Base-by-base conservation (phyloP, 73 alveolate species). In the Paramecium primaurelia region DNA sequence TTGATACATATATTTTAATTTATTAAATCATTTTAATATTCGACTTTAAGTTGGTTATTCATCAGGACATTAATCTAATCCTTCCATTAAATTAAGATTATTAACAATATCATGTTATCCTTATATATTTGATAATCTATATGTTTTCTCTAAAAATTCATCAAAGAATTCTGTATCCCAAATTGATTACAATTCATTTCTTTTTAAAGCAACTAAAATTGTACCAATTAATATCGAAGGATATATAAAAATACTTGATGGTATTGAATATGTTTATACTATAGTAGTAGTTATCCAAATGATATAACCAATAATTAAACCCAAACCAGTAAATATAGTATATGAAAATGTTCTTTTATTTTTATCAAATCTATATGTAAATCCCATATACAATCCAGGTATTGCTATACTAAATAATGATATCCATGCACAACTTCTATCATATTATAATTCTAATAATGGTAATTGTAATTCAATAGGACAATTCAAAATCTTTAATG, bases 401-500 rank as follows among this genome's bases (percentile, higher is more conserved):
- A 80, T 80, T 2, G 73, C 91, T 40, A 80, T 80, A 80, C 75
- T 80, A 26, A 80, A 80, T 47, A 80, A 49, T 2, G 91, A 80
- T 2, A 80, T 80, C 91, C 91, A 80, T 6, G 91, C 91, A 20
- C 91, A 80, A 47, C 73, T 80, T 6, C 75, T 14, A 80, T 49
- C 58, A 80, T 40, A 80, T 80, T 80, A 18, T 80, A 80, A 80
- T 44, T 40, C 20, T 45, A 80, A 6, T 22, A 80, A 80, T 22
- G 91, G 91, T 8, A 80, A 25, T 45, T 45, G 11, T 26, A 80
- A 45, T 18, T 80, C 91, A n/a, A 80, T 40, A 5, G 91, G 91
- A 47, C 91, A 80, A 80, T 80, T 80, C 26, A 80, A 49, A 1
- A 8, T 32, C 30, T 47, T 80, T 8, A 80, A 25, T 32, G 91